A percentile compares a stretch with the other conserved stretches of the same genome.
Conservation (phyloP, 2,329 filamentous ascomycete genomes). For the Bipolaris gigantea region DNA sequence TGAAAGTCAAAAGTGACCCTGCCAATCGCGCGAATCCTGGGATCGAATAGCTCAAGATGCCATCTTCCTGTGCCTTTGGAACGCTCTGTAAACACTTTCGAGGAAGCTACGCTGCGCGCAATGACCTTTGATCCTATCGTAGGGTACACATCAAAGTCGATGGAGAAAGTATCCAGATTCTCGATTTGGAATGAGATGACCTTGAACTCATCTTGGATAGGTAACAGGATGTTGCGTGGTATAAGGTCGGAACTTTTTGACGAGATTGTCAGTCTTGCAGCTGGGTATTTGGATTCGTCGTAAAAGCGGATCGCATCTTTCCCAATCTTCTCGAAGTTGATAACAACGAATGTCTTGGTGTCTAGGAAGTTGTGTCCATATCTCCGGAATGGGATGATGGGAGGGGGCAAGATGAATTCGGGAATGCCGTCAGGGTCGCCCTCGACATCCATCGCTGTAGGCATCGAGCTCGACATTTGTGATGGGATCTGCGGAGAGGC, state of each 20-base stretch:
- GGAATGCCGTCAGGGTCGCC: slow-evolving; percentile 87
- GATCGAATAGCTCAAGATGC: slow-evolving; percentile 89
- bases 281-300: slow-evolving; percentile 94
- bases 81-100: slow-evolving; percentile 78
- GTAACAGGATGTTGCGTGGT: slow-evolving; percentile 91
- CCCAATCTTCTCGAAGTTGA: slow-evolving; percentile 78
- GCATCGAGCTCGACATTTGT: slow-evolving; percentile 42
- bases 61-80: slow-evolving; percentile 76
- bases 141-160: slow-evolving; percentile 97
- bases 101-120: slow-evolving; percentile 89
- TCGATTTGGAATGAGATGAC: slow-evolving; percentile 96
- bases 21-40: slow-evolving; percentile 85
- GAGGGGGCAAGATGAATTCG: slow-evolving; percentile 85
- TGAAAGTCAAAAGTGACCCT: slow-evolving; percentile 93
- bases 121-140: slow-evolving; percentile 98
- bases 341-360: slow-evolving; percentile 93
- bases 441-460: slow-evolving; percentile 57
- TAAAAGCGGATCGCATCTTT: slow-evolving; percentile 88
- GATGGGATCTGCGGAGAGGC: slow-evolving; percentile 49
- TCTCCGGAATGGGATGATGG: slow-evolving; percentile 89
- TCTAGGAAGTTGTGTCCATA: slow-evolving; percentile 99
- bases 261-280: slow-evolving; percentile 90
- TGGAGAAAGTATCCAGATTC: slow-evolving; percentile 85
- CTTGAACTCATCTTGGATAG: slow-evolving; percentile 93
- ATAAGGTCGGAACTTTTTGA: slow-evolving; percentile 96